These are phyloP conservation scores for Tuber borchii DNA, from an alignment of 495 filamentous ascomycete species.

Conservation along the genomic window DNA sequence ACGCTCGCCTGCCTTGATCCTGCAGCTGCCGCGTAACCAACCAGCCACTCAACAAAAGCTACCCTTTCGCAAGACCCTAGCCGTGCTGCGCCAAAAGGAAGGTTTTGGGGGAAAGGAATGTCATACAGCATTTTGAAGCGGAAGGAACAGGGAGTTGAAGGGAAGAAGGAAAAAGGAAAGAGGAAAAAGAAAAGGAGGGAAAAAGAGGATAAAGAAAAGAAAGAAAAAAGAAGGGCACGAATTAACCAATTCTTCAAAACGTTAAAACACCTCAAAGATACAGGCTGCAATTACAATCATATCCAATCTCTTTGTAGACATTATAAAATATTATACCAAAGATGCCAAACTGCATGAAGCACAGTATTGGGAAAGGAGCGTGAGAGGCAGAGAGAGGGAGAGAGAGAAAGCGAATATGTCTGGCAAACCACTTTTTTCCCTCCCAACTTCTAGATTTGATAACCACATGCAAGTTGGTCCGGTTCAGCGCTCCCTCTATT, in stretches of 20 bases:
- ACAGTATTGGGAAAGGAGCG: background rate
- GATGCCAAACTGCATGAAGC: background rate
- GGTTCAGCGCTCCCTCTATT: background rate
- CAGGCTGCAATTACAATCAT: background rate
- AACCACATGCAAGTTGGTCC: background rate
- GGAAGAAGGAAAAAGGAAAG: background rate
- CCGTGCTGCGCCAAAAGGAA: background rate
- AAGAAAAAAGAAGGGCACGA: background rate
- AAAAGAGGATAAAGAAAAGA: background rate
- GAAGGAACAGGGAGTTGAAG: background rate
- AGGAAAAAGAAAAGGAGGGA: background rate
- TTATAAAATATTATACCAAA: background rate
- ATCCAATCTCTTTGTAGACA: background rate
- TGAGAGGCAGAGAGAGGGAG: background rate
- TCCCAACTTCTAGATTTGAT: background rate
- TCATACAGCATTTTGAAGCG: background rate
- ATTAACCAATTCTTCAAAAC: background rate
- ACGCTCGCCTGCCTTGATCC: background rate
- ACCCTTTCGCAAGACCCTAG: background rate
- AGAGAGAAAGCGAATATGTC: background rate
- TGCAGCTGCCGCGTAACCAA: constrained; percentile 3
- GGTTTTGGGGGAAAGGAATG: background rate
- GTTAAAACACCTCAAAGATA: background rate
- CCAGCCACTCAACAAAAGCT: background rate
- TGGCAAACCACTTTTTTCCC: background rate